Conservation (phyloP, 257 asterid genomes). For the Scutellaria baicalensis region DNA sequence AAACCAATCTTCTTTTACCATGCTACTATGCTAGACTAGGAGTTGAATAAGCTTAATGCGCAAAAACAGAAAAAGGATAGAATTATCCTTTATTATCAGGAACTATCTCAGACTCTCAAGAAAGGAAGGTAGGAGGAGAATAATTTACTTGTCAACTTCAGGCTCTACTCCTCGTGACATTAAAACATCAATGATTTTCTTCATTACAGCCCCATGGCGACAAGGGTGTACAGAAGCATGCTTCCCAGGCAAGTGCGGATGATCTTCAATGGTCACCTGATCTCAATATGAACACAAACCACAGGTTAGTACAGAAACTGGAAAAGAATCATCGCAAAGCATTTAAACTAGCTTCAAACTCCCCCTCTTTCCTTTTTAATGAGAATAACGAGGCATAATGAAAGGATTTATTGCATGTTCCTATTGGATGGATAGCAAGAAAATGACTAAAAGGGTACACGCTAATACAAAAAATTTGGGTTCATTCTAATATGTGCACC, state of each 20-base stretch:
- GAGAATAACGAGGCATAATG: background rate
- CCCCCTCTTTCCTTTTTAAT: background rate
- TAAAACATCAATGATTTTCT: constrained; percentile 88
- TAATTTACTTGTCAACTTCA: constrained; percentile 84
- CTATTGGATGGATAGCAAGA: background rate
- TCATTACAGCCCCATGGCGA: constrained; percentile 99
- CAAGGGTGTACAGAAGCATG: constrained; percentile 99
- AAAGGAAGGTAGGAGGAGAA: constrained; percentile 1
- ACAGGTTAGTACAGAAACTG: background rate
- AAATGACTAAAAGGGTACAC: background rate
- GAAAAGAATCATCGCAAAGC: background rate
- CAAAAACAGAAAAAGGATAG: background rate
- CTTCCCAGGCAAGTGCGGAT: constrained; percentile 94
- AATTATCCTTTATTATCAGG: background rate
- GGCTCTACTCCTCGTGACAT: constrained; percentile 97
- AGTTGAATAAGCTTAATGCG: background rate
- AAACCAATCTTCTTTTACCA: background rate
- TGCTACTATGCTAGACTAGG: background rate
- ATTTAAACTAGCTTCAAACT: background rate
- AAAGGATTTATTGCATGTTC: background rate
- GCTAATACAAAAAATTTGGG: background rate
- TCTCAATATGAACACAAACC: constrained; percentile 11
- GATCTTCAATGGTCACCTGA: constrained; percentile 97
- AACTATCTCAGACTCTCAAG: background rate
- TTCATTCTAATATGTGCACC: background rate